These are phyloP conservation scores for Lobosporangium transversale DNA, from an alignment of 192 early-diverging fungal genomes.

Conservation along the genomic window DNA sequence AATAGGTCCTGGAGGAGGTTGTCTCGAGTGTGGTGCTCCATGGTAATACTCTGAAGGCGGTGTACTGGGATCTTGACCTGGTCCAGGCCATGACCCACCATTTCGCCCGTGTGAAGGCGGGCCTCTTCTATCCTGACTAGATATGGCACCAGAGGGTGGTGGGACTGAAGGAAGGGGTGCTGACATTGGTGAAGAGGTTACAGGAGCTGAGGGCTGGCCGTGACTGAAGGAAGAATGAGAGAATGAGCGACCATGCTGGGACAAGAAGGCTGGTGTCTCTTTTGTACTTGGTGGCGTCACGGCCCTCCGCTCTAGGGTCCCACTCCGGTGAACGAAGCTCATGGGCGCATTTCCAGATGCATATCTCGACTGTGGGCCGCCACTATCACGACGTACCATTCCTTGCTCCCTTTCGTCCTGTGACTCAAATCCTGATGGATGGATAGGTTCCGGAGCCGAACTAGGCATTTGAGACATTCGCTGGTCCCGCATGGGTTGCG, in stretches of 20 bases:
- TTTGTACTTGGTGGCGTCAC: slow-evolving; percentile 12
- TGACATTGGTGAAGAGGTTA: background rate
- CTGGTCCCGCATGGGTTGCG: background rate
- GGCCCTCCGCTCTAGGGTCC: background rate
- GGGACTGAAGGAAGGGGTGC: slow-evolving; percentile 1
- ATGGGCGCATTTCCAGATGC: slow-evolving; percentile 12
- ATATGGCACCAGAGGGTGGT: background rate
- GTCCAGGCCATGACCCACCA: slow-evolving; percentile 1
- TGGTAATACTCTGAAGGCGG: slow-evolving; percentile 2
- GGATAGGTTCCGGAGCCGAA: background rate
- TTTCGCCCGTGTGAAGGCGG: background rate
- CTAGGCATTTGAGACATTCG: background rate
- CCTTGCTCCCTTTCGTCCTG: slow-evolving; percentile 3
- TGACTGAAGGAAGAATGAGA: slow-evolving; percentile 35
- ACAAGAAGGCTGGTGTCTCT: background rate
- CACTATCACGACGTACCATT: slow-evolving; percentile 3
- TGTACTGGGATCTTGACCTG: slow-evolving; percentile 3
- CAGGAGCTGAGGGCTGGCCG: background rate
- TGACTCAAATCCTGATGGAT: background rate
- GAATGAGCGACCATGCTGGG: slow-evolving; percentile 28
- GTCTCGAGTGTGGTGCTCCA: background rate
- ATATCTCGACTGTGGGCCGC: slow-evolving; percentile 14
- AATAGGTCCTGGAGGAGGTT: background rate
- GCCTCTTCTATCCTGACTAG: background rate
- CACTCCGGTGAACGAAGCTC: slow-evolving; percentile 33